A percentile compares a stretch with the other conserved stretches of the same genome.
Evolutionary conservation across 23 red algal genomes (phyloP).

Genomic region (Gracilaria domingensis): DNA sequence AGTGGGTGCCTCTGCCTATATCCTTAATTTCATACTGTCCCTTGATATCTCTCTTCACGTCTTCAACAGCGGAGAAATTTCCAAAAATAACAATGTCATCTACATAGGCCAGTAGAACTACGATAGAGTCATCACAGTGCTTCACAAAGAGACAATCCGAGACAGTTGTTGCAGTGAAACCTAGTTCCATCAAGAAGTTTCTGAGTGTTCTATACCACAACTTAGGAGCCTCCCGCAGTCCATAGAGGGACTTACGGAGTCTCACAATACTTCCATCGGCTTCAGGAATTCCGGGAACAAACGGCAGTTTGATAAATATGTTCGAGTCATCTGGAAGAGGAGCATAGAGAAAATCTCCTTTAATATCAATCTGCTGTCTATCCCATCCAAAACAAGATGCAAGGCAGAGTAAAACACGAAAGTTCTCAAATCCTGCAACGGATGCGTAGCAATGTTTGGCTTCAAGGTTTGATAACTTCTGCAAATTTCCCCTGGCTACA

Average conservation of each 20-base stretch:
- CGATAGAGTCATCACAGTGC: background rate
- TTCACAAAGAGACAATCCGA: background rate
- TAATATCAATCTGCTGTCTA: conserved; percentile 42
- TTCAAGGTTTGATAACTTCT: background rate
- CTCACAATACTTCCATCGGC: background rate
- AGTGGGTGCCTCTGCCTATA: background rate
- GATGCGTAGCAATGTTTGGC: conserved; percentile 12
- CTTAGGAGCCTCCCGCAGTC: conserved; percentile 50
- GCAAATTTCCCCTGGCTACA: conserved; percentile 51
- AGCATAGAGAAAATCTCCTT: conserved; percentile 38
- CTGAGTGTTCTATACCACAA: conserved; percentile 33
- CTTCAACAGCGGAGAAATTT: background rate
- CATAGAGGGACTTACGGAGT: conserved; percentile 53
- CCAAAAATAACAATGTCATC: conserved; percentile 39
- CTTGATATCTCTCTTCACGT: background rate
- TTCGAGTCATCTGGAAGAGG: conserved; percentile 1
- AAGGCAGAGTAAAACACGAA: background rate
- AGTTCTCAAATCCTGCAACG: conserved; percentile 12
- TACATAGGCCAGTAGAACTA: conserved; percentile 4
- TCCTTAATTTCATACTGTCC: background rate
- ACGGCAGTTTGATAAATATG: conserved; percentile 10
- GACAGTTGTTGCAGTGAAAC: background rate
- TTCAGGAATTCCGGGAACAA: background rate
- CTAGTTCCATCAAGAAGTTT: background rate
- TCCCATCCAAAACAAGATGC: background rate